These are phyloP conservation scores for Saitozyma podzolica DNA, from an alignment of 768 basidiomycete genomes.

Conservation along the genomic window DNA sequence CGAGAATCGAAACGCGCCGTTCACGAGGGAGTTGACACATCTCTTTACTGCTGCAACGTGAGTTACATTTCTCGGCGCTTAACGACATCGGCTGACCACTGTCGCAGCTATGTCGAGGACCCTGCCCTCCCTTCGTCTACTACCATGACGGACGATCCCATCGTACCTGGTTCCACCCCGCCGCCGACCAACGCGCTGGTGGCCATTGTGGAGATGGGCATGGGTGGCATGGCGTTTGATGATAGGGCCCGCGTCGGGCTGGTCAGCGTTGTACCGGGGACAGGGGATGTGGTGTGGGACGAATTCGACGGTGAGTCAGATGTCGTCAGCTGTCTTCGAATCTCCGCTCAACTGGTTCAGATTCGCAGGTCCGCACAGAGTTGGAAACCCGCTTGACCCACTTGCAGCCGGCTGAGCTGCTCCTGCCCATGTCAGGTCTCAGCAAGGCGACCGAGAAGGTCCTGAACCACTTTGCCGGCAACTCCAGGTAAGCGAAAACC, in stretches of 20 bases:
- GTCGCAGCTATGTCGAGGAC: slow-evolving; percentile 73
- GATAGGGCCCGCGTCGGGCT: slow-evolving; percentile 65
- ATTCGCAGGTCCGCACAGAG: slow-evolving; percentile 80
- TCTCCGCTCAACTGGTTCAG: slow-evolving; percentile 53
- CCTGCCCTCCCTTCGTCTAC: slow-evolving; percentile 42
- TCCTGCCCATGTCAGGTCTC: slow-evolving; percentile 64
- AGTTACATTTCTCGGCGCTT: slow-evolving; percentile 44
- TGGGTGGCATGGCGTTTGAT: slow-evolving; percentile 56
- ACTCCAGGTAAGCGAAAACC: slow-evolving; percentile 56
- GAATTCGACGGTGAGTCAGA: slow-evolving; percentile 68
- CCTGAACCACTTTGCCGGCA: slow-evolving; percentile 63
- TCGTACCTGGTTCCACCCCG: slow-evolving; percentile 51
- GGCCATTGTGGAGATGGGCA: slow-evolving; percentile 66
- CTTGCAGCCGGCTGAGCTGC: slow-evolving; percentile 75
- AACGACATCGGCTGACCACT: not conserved
- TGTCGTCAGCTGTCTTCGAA: not conserved
- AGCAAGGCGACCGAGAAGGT: slow-evolving; percentile 74
- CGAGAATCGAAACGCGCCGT: slow-evolving; percentile 52
- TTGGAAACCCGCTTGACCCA: slow-evolving; percentile 87
- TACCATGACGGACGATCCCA: slow-evolving; percentile 48
- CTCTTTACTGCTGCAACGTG: slow-evolving; percentile 87
- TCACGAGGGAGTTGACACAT: slow-evolving; percentile 61
- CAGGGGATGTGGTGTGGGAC: slow-evolving; percentile 92
- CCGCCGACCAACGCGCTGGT: slow-evolving; percentile 70
- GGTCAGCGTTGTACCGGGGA: slow-evolving; percentile 77